Conservation (phyloP, 176 grass and related monocot species). For the Eragrostis curvula region DNA sequence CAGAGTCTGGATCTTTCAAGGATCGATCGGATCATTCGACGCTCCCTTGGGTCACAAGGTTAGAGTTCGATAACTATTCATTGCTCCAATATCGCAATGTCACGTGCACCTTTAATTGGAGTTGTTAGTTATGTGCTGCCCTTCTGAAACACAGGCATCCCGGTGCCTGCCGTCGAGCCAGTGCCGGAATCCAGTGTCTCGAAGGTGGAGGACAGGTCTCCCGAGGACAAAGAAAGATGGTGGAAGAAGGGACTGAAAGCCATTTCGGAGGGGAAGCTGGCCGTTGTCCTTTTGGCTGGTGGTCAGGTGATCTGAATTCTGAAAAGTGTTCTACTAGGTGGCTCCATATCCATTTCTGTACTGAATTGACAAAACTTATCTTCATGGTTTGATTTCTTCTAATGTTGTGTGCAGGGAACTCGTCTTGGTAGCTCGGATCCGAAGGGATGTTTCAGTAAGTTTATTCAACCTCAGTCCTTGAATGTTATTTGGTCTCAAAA, state of each 20-base stretch:
- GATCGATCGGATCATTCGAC: constrained; percentile 89
- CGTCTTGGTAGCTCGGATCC: constrained; percentile 92
- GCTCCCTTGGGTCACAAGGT: constrained; percentile 90
- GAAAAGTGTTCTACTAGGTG: neutral
- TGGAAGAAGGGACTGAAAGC: constrained; percentile 94
- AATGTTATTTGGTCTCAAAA: no score
- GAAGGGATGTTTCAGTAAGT: constrained; percentile 98
- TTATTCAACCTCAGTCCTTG: constrained; percentile 33
- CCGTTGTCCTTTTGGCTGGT: constrained; percentile 90
- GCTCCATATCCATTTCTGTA: neutral
- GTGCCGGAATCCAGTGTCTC: constrained; percentile 92
- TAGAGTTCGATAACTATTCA: constrained; percentile 13
- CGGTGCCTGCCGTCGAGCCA: constrained; percentile 61
- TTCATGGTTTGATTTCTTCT: constrained; percentile 31
- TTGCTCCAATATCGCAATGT: neutral
- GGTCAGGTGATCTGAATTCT: constrained; percentile 71
- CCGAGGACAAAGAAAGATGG: constrained; percentile 82
- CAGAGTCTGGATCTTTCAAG: constrained; percentile 96
- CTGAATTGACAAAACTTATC: neutral
- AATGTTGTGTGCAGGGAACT: constrained; percentile 63
- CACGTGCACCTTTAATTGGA: constrained; percentile 2
- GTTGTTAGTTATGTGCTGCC: neutral
- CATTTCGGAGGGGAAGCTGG: constrained; percentile 96
- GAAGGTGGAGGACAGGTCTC: constrained; percentile 78
- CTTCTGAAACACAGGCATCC: constrained; percentile 49